Base-by-base conservation (phyloP, 148 eudicot genomes). In the Gaultheria prostrata region DNA sequence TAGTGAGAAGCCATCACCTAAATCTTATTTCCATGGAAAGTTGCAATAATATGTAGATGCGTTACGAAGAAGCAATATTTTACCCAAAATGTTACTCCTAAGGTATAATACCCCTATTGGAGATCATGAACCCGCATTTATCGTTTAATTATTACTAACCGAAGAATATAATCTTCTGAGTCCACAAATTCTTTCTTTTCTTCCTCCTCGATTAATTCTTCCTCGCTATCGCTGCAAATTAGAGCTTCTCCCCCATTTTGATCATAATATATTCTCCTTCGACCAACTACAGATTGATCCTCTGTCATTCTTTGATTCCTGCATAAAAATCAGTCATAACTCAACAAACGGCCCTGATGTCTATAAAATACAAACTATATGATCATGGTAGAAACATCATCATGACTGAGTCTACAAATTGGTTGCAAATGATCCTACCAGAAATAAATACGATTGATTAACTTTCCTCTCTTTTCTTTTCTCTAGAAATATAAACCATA, bases 241-340 rank as follows among this genome's bases (percentile, higher is more conserved):
- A 97, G 88, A 84, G 99, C 98, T 86, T 97, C 99, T 48, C 99
- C 99, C 13, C 98, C 99, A 88, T 80, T 91, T 87, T 88, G 98
- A 85, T 97, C 99, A 86, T 97, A 97, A 85, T 97, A 97, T 67
- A 97, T 97, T 88, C 99, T 92, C 89, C 98, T 91, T 80, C 99
- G 89, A 80, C 99, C 99, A 14, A 97, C 92, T 51, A 97, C 99
- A 65, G 99, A 97, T 80, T 97, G 99, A 82, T 97, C 99, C 84
- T 94, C 99, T 3, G 97, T 86, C 99, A 97, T 97, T 89, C 99
- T 95, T 83, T 92, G 99, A 82, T 97, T 97, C 90, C 99, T 97
- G 94, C 88, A 85, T 75, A 85, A 4, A 53, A 76, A 79, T 73
- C 33, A 71, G 54, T 18, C 14, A 43, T 51, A 56, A 54, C 79